Percentiles rank a stretch among this genome's conserved stretches.
These are phyloP conservation scores for Chytriomyces confervae DNA, from an alignment of 192 early-diverging fungal species.

Conservation along the genomic window DNA sequence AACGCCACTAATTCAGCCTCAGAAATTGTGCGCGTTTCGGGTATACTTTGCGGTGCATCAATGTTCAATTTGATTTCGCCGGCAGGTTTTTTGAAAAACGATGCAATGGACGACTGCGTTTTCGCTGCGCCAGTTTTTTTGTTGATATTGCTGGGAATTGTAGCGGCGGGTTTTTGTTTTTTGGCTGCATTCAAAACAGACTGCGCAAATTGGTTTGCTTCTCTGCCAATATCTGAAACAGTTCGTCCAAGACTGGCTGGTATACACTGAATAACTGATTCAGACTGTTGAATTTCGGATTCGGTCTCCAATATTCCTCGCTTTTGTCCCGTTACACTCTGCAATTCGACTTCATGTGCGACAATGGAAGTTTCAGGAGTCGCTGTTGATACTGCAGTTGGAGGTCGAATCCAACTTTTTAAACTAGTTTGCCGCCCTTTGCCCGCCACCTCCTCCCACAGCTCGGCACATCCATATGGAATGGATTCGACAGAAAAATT, in stretches of 20 bases:
- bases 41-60: background rate
- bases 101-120: background rate
- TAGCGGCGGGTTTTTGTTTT: too few relatives aligned
- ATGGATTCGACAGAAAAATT: background rate
- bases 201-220: too few relatives aligned
- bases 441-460: conserved; percentile 63
- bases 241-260: too few relatives aligned
- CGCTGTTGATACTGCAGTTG: background rate
- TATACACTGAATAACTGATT: too few relatives aligned
- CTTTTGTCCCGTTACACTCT: too few relatives aligned
- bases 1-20: background rate
- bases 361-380: too few relatives aligned
- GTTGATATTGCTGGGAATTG: too few relatives aligned
- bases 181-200: too few relatives aligned
- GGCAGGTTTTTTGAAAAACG: background rate
- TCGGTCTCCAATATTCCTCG: too few relatives aligned
- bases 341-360: too few relatives aligned
- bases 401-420: conserved; percentile 30
- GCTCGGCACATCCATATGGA: conserved; percentile 58
- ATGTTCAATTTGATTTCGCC: background rate
- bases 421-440: conserved; percentile 62
- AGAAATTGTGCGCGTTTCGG: conserved; percentile 17
- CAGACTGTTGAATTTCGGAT: too few relatives aligned
- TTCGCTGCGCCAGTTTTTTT: background rate
- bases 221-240: too few relatives aligned